Conservation (phyloP, 192 early-diverging fungal species). For the Coemansia sp. region DNA sequence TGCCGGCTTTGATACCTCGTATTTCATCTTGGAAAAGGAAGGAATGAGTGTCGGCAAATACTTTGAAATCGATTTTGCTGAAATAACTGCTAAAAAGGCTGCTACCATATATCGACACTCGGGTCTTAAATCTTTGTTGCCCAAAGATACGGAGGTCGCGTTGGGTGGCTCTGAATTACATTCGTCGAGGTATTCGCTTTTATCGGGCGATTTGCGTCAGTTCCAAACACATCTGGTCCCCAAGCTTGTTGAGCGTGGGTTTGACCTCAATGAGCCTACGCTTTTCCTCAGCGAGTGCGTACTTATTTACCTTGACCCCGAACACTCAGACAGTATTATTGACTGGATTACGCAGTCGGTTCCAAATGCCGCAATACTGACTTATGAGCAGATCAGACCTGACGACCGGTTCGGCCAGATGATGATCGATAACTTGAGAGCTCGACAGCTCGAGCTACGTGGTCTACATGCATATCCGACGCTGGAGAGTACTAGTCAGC, state of each 20-base stretch:
- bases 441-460: conserved; percentile 75
- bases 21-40: conserved; percentile 76
- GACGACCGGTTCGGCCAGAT: conserved; percentile 87
- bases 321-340: conserved; percentile 68
- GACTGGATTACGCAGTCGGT: conserved; percentile 66
- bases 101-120: conserved; percentile 59
- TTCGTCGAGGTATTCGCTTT: conserved; percentile 66
- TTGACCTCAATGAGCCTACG: conserved; percentile 63
- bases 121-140: conserved; percentile 45
- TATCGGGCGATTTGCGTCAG: conserved; percentile 80
- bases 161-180: conserved; percentile 77
- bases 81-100: conserved; percentile 83
- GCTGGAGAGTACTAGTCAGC: conserved; percentile 66
- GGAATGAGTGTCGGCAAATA: conserved; percentile 46
- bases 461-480: conserved; percentile 76
- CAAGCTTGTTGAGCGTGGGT: conserved; percentile 59
- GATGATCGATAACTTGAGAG: conserved; percentile 88
- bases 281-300: conserved; percentile 94
- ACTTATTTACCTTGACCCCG: conserved; percentile 82
- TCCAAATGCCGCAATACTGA: conserved; percentile 61
- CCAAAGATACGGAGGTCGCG: conserved; percentile 34
- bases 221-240: conserved; percentile 64
- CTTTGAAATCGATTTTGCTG: conserved; percentile 93
- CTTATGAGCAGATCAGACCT: conserved; percentile 93
- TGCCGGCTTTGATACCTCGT: conserved; percentile 92